These are phyloP conservation scores for Vigna radiata DNA, from an alignment of 306 rosid genomes.

Conservation along the genomic window DNA sequence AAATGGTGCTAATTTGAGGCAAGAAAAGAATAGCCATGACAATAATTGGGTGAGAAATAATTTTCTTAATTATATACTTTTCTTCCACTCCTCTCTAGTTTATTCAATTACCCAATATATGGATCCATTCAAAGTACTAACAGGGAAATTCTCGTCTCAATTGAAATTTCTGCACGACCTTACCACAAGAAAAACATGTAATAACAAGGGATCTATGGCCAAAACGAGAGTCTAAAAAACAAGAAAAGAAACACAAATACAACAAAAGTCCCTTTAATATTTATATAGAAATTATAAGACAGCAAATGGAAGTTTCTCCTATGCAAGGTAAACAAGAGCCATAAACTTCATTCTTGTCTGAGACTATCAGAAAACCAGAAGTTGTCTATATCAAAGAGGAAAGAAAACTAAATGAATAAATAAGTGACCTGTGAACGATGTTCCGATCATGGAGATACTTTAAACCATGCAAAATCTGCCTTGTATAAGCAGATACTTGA, in stretches of 20 bases:
- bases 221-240: constrained; percentile 20
- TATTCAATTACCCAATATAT: constrained; percentile 7
- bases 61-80: constrained; percentile 3
- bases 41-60: background rate
- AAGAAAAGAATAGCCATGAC: background rate
- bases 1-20: background rate
- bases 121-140: constrained; percentile 20
- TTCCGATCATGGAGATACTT: constrained; percentile 83
- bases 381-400: constrained; percentile 12
- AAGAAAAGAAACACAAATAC: constrained; percentile 22
- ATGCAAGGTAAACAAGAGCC: constrained; percentile 39
- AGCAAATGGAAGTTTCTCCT: constrained; percentile 20
- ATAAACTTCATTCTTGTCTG: constrained; percentile 28
- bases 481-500: constrained; percentile 78
- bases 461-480: constrained; percentile 81
- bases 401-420: constrained; percentile 7
- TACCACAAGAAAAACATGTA: background rate
- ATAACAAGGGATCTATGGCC: background rate
- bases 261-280: constrained; percentile 2
- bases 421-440: constrained; percentile 80
- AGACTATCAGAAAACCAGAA: constrained; percentile 24
- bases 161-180: background rate
- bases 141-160: background rate
- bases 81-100: constrained; percentile 16
- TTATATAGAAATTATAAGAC: constrained; percentile 20